Percentiles rank a stretch among this genome's conserved stretches.
phyloP scores from a whole-genome alignment of 2,329 filamentous ascomycete species.

The Colletotrichum spaethianum region DNA sequence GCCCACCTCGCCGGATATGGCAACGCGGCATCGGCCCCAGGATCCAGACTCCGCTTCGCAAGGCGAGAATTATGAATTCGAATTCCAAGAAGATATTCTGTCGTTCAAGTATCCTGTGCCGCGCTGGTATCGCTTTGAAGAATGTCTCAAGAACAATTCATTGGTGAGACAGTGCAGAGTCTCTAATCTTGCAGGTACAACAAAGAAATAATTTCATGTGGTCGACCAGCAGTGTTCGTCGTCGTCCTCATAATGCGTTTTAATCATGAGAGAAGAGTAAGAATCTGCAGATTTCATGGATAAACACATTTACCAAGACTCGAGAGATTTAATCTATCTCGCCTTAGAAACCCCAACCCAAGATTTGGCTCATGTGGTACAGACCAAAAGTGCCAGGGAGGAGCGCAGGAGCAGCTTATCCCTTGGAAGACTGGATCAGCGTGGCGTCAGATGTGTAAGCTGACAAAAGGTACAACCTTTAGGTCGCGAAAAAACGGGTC shows the following conservation, averaged over 20 bases:
- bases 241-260: neutral
- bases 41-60: neutral
- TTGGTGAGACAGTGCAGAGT: too few species aligned
- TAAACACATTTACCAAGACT: too few species aligned
- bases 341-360: neutral
- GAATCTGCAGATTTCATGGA: too few species aligned
- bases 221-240: neutral
- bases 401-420: neutral
- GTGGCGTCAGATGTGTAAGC: constrained; percentile 15
- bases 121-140: neutral
- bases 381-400: neutral
- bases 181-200: too few species aligned
- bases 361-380: neutral
- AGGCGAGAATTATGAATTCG: neutral
- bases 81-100: neutral
- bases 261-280: too few species aligned
- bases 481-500: neutral
- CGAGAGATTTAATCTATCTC: neutral
- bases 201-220: too few species aligned
- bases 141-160: too few species aligned
- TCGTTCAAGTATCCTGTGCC: too few species aligned
- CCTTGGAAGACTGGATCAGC: neutral
- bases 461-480: constrained; percentile 2
- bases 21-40: neutral
- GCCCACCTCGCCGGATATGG: neutral